Evolutionary conservation across 768 basidiomycete species (phyloP), one percentile per base, ranked within the genome.

Genomic region (Holtermanniella nyarrowii): DNA sequence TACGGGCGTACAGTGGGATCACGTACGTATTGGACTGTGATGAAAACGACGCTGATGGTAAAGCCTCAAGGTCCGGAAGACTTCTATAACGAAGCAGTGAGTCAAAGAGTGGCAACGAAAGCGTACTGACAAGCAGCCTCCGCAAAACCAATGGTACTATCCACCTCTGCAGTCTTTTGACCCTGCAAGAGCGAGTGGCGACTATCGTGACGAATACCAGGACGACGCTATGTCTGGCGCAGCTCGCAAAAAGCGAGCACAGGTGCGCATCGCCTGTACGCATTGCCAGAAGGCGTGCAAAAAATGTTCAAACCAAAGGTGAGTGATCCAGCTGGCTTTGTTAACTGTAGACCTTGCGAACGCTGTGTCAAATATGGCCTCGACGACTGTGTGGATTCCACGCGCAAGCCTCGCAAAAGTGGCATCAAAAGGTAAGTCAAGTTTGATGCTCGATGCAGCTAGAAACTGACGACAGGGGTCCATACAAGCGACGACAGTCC

Each of bases 251-350:
- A 70, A 68, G 51, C 24, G 68, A 18, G 54, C 56, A 1, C 68
- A 70, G 40, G 68, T 70, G 3, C 57, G 63, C 27, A 60, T 66
- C 37, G 68, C 68, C 10, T 70, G 68, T 56, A 70, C 63, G 26
- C 61, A 67, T 48, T 70, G 68, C 54, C 68, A 70, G 26, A 67
- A 66, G 45, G 68, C 68, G 31, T 70, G 68, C 52, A 70, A 70
- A 57, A 67, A 66, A 50, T 70, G 68, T 46, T 68, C 66, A 0
- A 64, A 68, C 43, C 65, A 59, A 12, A 57, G 68, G 68, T 69
- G 40, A 53, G 61, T 58, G 7, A 16, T 7, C 31, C 16, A 16
- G 31, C 16, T 7, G 31, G 16, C 31, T 7, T 16, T 37, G 31
- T 37, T 37, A 7, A 13, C 24, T 22, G 12, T 42, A 65, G 68